Evolutionary conservation across 2,329 filamentous ascomycete species (phyloP).

Genomic region (Geosmithia flava): DNA sequence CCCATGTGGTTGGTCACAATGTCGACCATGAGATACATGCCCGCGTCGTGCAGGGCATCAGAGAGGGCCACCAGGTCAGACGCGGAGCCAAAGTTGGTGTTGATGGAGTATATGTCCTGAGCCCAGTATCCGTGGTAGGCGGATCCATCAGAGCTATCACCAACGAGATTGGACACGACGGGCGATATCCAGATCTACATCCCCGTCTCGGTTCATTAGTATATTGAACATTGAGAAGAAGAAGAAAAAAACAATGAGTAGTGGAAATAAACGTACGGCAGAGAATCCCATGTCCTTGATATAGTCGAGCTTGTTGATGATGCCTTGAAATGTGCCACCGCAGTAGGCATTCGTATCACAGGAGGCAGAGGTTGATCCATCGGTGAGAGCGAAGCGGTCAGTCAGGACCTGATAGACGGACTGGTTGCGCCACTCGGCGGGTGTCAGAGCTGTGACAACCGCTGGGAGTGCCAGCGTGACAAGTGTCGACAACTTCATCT

Average conservation of each 20-base stretch:
- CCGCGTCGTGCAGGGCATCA: neutral
- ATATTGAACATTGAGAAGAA: neutral
- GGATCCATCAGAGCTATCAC: neutral
- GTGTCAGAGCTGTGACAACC: neutral
- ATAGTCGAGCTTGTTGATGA: neutral
- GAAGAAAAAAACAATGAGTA: neutral
- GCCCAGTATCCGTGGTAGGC: neutral
- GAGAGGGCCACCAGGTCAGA: neutral
- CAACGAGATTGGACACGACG: neutral
- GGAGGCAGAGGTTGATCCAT: neutral
- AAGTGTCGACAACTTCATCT: neutral
- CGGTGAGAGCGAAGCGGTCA: neutral
- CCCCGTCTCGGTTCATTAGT: neutral
- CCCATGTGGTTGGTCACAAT: neutral
- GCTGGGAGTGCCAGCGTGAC: neutral
- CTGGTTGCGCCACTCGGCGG: neutral
- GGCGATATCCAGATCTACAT: neutral
- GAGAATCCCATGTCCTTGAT: neutral
- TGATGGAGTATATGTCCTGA: neutral
- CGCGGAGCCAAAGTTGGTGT: neutral
- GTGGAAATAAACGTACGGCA: neutral
- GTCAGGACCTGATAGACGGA: neutral
- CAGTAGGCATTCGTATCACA: neutral
- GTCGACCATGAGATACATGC: neutral
- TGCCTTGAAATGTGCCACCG: neutral